Evolutionary conservation across 1,284 basidiomycete species (phyloP).

Genomic region (Ceraceosorus guamensis): DNA sequence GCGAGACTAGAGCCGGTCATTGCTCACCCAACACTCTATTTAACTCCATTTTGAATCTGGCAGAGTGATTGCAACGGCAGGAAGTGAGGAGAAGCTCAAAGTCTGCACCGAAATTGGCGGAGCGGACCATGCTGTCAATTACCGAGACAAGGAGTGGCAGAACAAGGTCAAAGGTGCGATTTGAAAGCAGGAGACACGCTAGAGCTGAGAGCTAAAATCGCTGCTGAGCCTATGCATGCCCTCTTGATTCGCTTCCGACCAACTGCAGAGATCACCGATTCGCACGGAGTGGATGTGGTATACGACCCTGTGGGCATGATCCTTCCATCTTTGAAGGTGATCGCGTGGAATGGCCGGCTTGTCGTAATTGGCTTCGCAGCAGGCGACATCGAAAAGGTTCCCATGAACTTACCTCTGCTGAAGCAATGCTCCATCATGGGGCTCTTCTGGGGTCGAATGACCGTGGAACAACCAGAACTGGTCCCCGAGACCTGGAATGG

Average conservation of each 20-base stretch:
- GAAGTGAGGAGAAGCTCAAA: conserved; percentile 31
- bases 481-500: conserved; percentile 66
- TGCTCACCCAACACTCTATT: too few relatives aligned
- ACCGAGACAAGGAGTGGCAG: conserved; percentile 40
- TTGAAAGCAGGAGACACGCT: conserved; percentile 4
- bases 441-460: conserved; percentile 29
- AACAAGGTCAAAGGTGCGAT: conserved; percentile 29
- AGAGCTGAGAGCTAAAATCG: background rate
- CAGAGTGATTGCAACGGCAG: conserved; percentile 35
- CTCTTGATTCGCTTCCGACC: background rate
- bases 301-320: conserved; percentile 44
- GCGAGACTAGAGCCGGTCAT: too few relatives aligned
- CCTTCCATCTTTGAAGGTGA: conserved; percentile 30
- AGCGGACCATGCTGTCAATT: conserved; percentile 39
- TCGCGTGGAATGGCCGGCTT: conserved; percentile 86
- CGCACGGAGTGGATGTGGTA: conserved; percentile 55
- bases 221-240: conserved; percentile 2
- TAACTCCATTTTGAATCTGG: too few relatives aligned
- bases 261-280: conserved; percentile 25
- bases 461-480: conserved; percentile 58
- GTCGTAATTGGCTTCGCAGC: conserved; percentile 67
- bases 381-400: conserved; percentile 41
- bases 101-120: conserved; percentile 34
- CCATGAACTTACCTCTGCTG: conserved; percentile 73
- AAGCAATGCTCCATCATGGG: conserved; percentile 53